These are phyloP conservation scores for Lactarius trivialis DNA, from an alignment of 768 basidiomycete species.

Conservation along the genomic window DNA sequence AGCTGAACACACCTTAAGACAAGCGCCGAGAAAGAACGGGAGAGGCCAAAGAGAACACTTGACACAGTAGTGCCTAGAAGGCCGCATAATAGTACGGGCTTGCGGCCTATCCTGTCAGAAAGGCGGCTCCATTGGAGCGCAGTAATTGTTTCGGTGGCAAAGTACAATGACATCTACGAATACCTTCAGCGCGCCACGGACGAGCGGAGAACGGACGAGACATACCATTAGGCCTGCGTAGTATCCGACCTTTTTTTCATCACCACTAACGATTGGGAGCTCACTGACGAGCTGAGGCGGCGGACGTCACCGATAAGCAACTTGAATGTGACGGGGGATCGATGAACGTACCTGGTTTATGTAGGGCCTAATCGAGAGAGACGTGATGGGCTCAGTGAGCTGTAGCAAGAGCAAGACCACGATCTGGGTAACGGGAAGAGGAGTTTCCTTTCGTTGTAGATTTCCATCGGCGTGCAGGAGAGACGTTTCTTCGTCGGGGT, in stretches of 20 bases:
- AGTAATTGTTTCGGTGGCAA: constrained; percentile 39
- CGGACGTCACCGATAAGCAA: background rate
- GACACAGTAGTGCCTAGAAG: constrained; percentile 31
- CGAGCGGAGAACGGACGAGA: constrained; percentile 1
- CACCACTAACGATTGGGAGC: constrained; percentile 38
- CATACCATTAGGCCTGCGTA: constrained; percentile 45
- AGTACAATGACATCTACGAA: constrained; percentile 42
- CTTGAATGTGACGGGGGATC: background rate
- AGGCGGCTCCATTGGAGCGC: constrained; percentile 43
- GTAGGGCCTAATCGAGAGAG: constrained; percentile 43
- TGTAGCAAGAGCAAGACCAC: no score
- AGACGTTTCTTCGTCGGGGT: background rate
- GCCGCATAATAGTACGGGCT: constrained; percentile 41
- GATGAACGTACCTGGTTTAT: constrained; percentile 38
- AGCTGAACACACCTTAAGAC: constrained; percentile 25
- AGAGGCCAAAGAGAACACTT: constrained; percentile 34
- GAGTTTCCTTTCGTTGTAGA: background rate
- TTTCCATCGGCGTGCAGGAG: background rate
- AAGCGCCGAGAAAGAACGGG: constrained; percentile 31
- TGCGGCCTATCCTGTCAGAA: constrained; percentile 44
- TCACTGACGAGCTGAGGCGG: constrained; percentile 38
- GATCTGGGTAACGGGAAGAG: background rate
- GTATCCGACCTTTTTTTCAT: constrained; percentile 41
- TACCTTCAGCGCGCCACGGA: background rate
- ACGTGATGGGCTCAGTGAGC: constrained; percentile 34